Conservation (phyloP, 352 stramenopile genomes). For the Globisporangium cederbergense region DNA sequence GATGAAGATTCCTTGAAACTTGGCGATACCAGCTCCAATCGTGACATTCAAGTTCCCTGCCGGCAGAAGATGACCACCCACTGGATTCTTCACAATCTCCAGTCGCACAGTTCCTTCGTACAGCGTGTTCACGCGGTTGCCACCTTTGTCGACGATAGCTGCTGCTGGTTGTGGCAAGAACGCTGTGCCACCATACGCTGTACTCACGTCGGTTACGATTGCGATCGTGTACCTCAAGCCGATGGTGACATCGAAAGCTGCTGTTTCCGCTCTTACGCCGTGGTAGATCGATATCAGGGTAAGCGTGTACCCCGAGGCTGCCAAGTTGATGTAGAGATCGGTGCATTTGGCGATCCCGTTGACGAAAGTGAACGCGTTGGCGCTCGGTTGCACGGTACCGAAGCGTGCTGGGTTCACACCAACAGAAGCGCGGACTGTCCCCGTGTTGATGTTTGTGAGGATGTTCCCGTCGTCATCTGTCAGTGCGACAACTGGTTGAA, state of each 20-base stretch:
- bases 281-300: constrained; percentile 61
- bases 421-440: constrained; percentile 52
- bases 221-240: constrained; percentile 53
- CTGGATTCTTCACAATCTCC: constrained; percentile 66
- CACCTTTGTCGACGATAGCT: constrained; percentile 75
- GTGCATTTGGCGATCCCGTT: constrained; percentile 74
- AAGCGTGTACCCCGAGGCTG: constrained; percentile 64
- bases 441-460: constrained; percentile 49
- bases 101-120: constrained; percentile 55
- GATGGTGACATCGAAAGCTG: constrained; percentile 67
- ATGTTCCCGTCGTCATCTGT: constrained; percentile 80
- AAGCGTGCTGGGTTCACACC: constrained; percentile 51
- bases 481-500: constrained; percentile 66
- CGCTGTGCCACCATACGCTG: constrained; percentile 63
- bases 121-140: constrained; percentile 50
- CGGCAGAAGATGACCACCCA: constrained; percentile 47
- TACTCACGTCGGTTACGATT: constrained; percentile 75
- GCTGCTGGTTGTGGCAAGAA: constrained; percentile 78
- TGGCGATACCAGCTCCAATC: constrained; percentile 50
- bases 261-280: constrained; percentile 65
- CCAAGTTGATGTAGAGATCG: constrained; percentile 67
- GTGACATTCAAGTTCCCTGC: constrained; percentile 40
- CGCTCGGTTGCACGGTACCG: constrained; percentile 40
- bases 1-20: constrained; percentile 66
- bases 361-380: constrained; percentile 57